Evolutionary conservation across 208 protist species (phyloP), one percentile per base, ranked within the genome.

Genomic region (Trypanosoma vivax): DNA sequence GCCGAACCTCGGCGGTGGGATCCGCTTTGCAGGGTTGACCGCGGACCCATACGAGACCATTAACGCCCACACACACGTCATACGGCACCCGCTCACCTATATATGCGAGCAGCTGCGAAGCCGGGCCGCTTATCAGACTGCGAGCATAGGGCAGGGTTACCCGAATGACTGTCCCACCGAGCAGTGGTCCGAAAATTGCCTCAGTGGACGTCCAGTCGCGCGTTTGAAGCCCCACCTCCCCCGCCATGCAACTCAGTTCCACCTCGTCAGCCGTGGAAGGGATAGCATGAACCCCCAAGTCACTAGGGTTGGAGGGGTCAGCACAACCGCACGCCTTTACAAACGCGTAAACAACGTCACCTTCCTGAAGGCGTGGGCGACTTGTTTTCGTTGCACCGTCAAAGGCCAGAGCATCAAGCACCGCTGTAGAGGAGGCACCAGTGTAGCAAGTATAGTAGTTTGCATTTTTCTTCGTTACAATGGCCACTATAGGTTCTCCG

Each of bases 161-260:
- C 14, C 72, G 58, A 21, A 94, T 52, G 25, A 91, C 53, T 11
- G 71, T 70, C 4, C 87, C 87, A n/a, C 75, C 81, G 11, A 57
- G 50, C 27, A 94, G 66, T 14, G 72, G 77, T 0, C 87, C 87
- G 50, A 91, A 94, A 33, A 81, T 64, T 14, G 80, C 75, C 46
- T 91, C 79, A 3, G 75, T 73, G 10, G 83, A 84, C 3, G 79
- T 90, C 83, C 87, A 94, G 60, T 90, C 82, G 45, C 83, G 81
- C 10, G 87, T 66, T 11, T 63, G 43, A 27, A 94, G 69, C 0
- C 79, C 83, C 7, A 85, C 77, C 38, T 84, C 79, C 5, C 70
- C 76, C 3, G 85, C 81, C 47, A 57, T 64, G 68, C 87, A 94
- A 55, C 70, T 77, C 43, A 91, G 49, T 64, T 89, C 83, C 37